Evolutionary conservation across 805 yeast genomes (phyloP).

Genomic region (Saturnispora mendoncae): DNA sequence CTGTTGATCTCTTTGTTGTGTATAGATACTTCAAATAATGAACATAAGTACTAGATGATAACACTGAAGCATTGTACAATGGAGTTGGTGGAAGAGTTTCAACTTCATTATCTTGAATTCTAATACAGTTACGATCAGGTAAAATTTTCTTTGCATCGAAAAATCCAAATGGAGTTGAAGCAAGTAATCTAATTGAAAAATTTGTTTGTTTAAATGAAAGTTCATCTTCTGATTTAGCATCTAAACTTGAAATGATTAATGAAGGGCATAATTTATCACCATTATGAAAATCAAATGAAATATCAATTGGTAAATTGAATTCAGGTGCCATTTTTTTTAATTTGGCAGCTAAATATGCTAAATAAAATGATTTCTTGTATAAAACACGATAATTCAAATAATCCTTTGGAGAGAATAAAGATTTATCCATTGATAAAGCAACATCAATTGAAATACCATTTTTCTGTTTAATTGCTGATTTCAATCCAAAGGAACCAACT

Average conservation of each 20-base stretch:
- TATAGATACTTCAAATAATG: constrained; percentile 69
- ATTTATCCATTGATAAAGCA: constrained; percentile 70
- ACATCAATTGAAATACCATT: constrained; percentile 66
- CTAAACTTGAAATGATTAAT: constrained; percentile 49
- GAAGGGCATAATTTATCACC: constrained; percentile 75
- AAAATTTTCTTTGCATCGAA: constrained; percentile 70
- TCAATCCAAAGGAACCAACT: constrained; percentile 84
- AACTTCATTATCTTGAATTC: constrained; percentile 39
- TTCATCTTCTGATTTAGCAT: constrained; percentile 40
- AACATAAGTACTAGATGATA: constrained; percentile 60
- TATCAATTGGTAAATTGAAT: constrained; percentile 50
- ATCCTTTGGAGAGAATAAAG: constrained; percentile 75
- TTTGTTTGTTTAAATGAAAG: constrained; percentile 53
- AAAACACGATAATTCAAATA: constrained; percentile 82
- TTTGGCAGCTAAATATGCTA: constrained; percentile 68
- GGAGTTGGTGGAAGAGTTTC: constrained; percentile 59
- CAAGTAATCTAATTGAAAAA: constrained; percentile 61
- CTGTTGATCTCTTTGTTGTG: constrained; percentile 65
- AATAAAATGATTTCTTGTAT: constrained; percentile 81
- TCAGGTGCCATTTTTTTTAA: constrained; percentile 45
- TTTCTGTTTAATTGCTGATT: constrained; percentile 62
- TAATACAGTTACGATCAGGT: constrained; percentile 74
- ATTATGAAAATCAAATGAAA: constrained; percentile 57
- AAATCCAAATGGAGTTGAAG: constrained; percentile 60
- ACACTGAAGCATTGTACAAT: constrained; percentile 70